Evolutionary conservation across 2,329 filamentous ascomycete species (phyloP), one percentile per base, ranked within the genome.

Genomic region (Diaporthe batatas): DNA sequence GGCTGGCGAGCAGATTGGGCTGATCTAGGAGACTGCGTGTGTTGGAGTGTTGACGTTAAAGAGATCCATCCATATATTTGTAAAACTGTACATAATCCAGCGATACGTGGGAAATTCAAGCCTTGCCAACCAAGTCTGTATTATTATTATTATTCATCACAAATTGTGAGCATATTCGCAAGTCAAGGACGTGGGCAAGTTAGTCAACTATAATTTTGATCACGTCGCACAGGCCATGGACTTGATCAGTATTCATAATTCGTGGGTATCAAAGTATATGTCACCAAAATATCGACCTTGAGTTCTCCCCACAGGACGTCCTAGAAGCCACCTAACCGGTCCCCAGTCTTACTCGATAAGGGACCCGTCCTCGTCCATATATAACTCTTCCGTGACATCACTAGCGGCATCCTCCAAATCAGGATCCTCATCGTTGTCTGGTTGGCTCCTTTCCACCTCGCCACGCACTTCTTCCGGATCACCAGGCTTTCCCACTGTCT

Each of bases 341-440:
- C 1, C 6, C 29, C 21, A 34, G 36, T 51, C 51, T 71, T 42
- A 72, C n/a, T 79, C 75, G 4, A 76, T 54, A 68, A 82, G 72
- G 25, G 81, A 80, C 0, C 80, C 80, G 49, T 81, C 79, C 32
- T 80, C 77, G 25, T 75, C 76, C 77, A 80, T 79, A 65, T 78
- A 77, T 44, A 76, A 76, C 62, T 81, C 79, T 59, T 80, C 79
- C 8, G 79, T 80, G 12, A 74, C 75, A 69, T 81, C 80, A 65
- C 78, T 80, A 18, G 44, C 53, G 0, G 65, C 72, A 8, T 74
- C 72, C 5, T 74, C 72, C 39, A 72, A 34, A n/a, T 75, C 73
- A n/a, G n/a, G 42, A 16, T 67, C 73, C 47, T 68, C 68, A 11
- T 36, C 39, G 49, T 44, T 39, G 11, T n/a, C 59, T 47, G 14